These are phyloP conservation scores for Pichia exigua DNA, from an alignment of 805 yeast genomes.

Conservation along the genomic window DNA sequence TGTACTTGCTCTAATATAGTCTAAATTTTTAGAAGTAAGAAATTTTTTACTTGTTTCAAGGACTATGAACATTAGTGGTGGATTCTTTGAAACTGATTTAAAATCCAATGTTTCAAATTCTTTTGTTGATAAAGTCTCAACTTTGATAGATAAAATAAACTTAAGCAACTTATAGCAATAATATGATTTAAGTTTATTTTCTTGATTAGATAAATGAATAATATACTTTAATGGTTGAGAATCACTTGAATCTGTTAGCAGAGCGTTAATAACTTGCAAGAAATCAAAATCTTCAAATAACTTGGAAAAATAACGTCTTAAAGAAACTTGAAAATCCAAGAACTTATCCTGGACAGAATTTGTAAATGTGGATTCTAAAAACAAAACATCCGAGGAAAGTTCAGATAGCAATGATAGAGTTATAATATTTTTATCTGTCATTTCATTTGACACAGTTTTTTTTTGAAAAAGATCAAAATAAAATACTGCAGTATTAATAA, in stretches of 20 bases:
- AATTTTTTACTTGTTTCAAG: constrained; percentile 30
- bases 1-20: constrained; percentile 49
- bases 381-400: constrained; percentile 17
- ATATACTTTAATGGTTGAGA: background rate
- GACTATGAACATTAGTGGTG: constrained; percentile 31
- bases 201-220: background rate
- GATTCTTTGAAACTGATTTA: constrained; percentile 27
- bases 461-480: constrained; percentile 1
- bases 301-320: background rate
- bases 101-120: constrained; percentile 23
- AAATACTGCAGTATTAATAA: constrained; percentile 6
- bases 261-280: background rate
- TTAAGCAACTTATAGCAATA: constrained; percentile 32
- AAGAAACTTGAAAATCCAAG: constrained; percentile 8
- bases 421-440: constrained; percentile 22
- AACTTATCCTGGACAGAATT: constrained; percentile 5
- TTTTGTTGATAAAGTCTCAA: constrained; percentile 20
- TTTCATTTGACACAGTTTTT: background rate
- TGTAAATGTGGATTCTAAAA: constrained; percentile 1
- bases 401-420: constrained; percentile 33
- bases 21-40: constrained; percentile 32
- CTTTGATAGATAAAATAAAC: constrained; percentile 22
- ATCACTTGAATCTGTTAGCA: background rate
- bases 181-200: constrained; percentile 11
- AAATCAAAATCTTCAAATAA: background rate